phyloP scores from a whole-genome alignment of 2,329 filamentous ascomycete genomes.

The Scedosporium aurantiacum region DNA sequence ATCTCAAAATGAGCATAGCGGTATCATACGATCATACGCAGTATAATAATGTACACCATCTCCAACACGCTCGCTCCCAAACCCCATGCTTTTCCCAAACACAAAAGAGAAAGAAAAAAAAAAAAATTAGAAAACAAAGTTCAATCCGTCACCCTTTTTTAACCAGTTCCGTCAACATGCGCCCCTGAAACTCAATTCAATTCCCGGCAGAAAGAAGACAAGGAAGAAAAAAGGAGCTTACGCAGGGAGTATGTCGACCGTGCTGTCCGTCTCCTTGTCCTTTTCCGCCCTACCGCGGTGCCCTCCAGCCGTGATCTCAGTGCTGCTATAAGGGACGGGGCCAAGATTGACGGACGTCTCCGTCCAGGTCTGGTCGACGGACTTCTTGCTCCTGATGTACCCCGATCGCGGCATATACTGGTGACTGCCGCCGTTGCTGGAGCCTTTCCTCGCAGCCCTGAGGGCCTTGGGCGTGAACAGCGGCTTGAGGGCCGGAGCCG shows the following conservation, averaged over 20 bases:
- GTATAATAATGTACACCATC: neutral
- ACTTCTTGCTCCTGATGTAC: constrained; percentile 7
- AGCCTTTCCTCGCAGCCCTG: constrained; percentile 12
- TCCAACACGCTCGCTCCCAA: neutral
- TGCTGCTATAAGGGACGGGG: neutral
- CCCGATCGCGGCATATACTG: constrained; percentile 1
- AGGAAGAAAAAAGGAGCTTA: neutral
- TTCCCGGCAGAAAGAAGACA: no score
- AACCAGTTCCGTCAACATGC: neutral
- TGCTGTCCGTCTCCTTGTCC: neutral
- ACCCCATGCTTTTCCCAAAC: neutral
- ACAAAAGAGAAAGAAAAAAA: neutral
- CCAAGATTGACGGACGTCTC: neutral
- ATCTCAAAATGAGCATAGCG: no score
- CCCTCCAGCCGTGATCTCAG: neutral
- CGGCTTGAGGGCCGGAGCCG: constrained; percentile 37
- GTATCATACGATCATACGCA: neutral
- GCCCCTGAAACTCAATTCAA: no score
- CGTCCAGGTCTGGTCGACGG: constrained; percentile 5
- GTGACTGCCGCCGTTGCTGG: neutral
- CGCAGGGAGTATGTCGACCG: neutral
- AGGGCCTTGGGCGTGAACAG: constrained; percentile 26
- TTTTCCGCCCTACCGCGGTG: neutral
- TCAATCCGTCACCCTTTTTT: neutral
- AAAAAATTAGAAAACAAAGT: neutral